Conservation (phyloP, 805 yeast genomes). For the Ogataea pilisensis region DNA sequence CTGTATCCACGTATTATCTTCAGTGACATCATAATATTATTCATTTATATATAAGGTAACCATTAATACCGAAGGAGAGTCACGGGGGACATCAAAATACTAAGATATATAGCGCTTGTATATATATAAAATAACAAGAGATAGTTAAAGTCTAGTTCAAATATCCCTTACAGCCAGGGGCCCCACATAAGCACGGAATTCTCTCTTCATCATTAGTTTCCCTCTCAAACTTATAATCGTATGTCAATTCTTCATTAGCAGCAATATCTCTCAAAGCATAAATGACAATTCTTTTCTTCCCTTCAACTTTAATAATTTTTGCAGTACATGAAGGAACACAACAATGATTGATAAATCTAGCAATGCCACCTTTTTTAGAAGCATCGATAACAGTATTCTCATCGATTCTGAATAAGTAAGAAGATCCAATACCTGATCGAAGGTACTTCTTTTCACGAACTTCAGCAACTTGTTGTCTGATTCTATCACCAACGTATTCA, state of each 20-base stretch:
- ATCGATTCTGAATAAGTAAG: slow-evolving; percentile 87
- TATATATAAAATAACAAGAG: too few relatives aligned
- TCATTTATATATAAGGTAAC: too few relatives aligned
- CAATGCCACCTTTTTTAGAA: slow-evolving; percentile 95
- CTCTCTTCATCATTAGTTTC: slow-evolving; percentile 86
- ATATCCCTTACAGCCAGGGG: slow-evolving; percentile 89
- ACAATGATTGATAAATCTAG: slow-evolving; percentile 94
- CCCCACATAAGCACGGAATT: slow-evolving; percentile 91
- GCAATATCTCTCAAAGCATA: slow-evolving; percentile 86
- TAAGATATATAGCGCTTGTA: too few relatives aligned
- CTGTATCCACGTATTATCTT: too few relatives aligned
- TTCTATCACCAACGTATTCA: slow-evolving; percentile 94
- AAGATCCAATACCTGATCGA: slow-evolving; percentile 91
- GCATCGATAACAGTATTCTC: slow-evolving; percentile 96
- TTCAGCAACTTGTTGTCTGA: slow-evolving; percentile 92
- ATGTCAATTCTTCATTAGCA: slow-evolving; percentile 89
- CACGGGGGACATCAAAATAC: too few relatives aligned
- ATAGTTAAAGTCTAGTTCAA: slow-evolving; percentile 47
- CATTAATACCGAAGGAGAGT: too few relatives aligned
- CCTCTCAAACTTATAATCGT: slow-evolving; percentile 92
- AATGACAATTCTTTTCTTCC: slow-evolving; percentile 88
- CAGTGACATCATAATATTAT: too few relatives aligned
- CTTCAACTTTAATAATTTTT: slow-evolving; percentile 91
- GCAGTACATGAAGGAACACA: slow-evolving; percentile 98
- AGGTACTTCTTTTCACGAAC: slow-evolving; percentile 81